Conservation (phyloP, 768 basidiomycete genomes). For the Rhodotorula babjevae region DNA sequence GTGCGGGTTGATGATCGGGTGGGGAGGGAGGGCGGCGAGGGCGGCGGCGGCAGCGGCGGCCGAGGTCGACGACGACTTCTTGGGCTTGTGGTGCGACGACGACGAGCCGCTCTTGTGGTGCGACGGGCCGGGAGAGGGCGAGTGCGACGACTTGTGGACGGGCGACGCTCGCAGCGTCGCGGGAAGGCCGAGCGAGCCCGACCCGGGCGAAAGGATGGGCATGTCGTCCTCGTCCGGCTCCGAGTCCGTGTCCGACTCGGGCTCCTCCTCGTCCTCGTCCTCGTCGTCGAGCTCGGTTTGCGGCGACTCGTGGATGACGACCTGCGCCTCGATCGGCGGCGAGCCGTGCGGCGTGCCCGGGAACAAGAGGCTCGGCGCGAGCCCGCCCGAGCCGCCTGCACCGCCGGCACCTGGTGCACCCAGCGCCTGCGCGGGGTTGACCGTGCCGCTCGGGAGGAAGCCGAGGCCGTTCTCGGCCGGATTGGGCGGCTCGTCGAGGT, state of each 20-base stretch:
- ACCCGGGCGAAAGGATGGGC: background rate
- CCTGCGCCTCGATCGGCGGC: background rate
- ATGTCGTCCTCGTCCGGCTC: conserved; percentile 2
- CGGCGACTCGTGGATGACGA: background rate
- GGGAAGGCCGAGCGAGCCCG: background rate
- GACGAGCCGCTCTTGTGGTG: background rate
- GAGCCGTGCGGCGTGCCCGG: background rate
- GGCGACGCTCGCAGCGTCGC: background rate
- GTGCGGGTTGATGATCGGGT: conserved; percentile 45
- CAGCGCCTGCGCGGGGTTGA: conserved; percentile 31
- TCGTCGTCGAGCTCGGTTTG: background rate
- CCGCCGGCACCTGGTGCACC: background rate
- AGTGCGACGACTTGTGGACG: conserved; percentile 9
- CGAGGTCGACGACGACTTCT: background rate
- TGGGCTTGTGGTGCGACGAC: background rate
- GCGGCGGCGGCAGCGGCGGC: background rate
- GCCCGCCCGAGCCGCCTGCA: conserved; percentile 49
- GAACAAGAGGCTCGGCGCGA: conserved; percentile 65
- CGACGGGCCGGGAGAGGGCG: conserved; percentile 3
- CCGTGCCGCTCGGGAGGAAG: conserved; percentile 21
- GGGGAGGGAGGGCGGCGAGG: conserved; percentile 5
- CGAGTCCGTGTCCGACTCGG: conserved; percentile 5
- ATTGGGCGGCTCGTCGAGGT: conserved; percentile 12
- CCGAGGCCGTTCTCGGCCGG: conserved; percentile 9
- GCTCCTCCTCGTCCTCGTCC: background rate